Evolutionary conservation across 768 basidiomycete genomes (phyloP), one percentile per base, ranked within the genome.

Genomic region (Rhizopogon rudus): DNA sequence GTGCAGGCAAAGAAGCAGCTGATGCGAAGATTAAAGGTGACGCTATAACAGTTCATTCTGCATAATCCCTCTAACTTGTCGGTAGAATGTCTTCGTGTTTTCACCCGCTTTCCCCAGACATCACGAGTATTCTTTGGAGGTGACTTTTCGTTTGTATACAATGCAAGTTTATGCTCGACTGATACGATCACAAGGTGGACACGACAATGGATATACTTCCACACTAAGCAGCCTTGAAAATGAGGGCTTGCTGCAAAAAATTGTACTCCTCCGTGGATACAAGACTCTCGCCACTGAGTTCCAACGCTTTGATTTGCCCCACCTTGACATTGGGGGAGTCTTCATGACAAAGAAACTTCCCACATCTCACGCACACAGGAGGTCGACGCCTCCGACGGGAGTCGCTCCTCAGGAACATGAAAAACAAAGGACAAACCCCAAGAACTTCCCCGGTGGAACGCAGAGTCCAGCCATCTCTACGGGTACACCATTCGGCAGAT

Each of bases 1-100:
- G 76, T 3, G 60, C 48, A n/a, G 72, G 73, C 12, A 77, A 76
- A 55, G 75, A 77, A 54, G 71, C 73, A 44, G 75, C 75, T 6
- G 72, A 75, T 58, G 64, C 69, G 40, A 79, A 70, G 73, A 67
- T 75, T 58, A 71, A 75, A 68, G 68, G 75, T 73, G 25, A 45
- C 14, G 33, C 12, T 10, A 33, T 39, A 8, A 52, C 22, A 29
- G 31, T 40, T 40, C 22, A 8, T 29, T 17, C 35, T 35, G 3
- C 40, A 8, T 31, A 42, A 44, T 33, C 10, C 6, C 16, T 40
- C 54, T 57, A 16, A 57, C 57, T 31, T 42, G 41, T 37, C 16
- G 42, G 40, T 33, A 68, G 69, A 78, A 57, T 78, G 78, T 60
- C 74, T 88, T 33, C 79, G 82, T 60, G 80, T 83, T 56, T 83